These are phyloP conservation scores for Spizellomyces sp. DNA, from an alignment of 192 early-diverging fungal species.

Conservation along the genomic window DNA sequence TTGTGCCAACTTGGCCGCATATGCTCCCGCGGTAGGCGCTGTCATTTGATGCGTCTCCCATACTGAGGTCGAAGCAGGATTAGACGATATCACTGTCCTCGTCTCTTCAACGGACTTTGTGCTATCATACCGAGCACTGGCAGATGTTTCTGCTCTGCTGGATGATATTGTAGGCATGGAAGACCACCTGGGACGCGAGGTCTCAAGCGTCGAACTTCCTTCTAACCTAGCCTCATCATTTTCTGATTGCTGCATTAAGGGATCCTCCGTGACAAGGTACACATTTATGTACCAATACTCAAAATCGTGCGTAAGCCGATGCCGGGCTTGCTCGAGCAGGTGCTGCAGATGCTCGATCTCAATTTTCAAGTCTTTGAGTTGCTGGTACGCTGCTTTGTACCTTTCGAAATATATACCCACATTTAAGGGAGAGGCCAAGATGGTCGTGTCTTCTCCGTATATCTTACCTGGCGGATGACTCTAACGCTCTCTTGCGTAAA, in stretches of 20 bases:
- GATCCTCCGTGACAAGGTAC: slow-evolving; percentile 29
- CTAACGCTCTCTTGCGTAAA: too few relatives aligned
- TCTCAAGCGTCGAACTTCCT: background rate
- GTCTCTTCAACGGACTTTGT: background rate
- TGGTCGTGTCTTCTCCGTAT: too few relatives aligned
- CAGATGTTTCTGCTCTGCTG: background rate
- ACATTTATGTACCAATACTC: slow-evolving; percentile 59
- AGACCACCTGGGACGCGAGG: background rate
- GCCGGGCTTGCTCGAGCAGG: slow-evolving; percentile 58
- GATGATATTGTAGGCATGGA: background rate
- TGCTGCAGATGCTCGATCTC: slow-evolving; percentile 71
- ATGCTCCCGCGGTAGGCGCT: background rate
- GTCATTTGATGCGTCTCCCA: too few relatives aligned
- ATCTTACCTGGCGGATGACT: too few relatives aligned
- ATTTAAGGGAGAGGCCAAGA: too few relatives aligned
- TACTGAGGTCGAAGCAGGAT: too few relatives aligned
- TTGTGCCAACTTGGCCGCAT: background rate
- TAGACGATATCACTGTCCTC: too few relatives aligned
- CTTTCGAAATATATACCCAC: slow-evolving; percentile 15
- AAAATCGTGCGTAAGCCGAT: slow-evolving; percentile 58
- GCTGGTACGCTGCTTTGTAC: slow-evolving; percentile 55
- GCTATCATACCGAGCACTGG: background rate
- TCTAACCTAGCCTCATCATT: background rate
- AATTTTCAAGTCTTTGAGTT: slow-evolving; percentile 58
- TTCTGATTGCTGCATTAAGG: background rate